These are phyloP conservation scores for Lepraria neglecta DNA, from an alignment of 495 filamentous ascomycete species.

Conservation along the genomic window DNA sequence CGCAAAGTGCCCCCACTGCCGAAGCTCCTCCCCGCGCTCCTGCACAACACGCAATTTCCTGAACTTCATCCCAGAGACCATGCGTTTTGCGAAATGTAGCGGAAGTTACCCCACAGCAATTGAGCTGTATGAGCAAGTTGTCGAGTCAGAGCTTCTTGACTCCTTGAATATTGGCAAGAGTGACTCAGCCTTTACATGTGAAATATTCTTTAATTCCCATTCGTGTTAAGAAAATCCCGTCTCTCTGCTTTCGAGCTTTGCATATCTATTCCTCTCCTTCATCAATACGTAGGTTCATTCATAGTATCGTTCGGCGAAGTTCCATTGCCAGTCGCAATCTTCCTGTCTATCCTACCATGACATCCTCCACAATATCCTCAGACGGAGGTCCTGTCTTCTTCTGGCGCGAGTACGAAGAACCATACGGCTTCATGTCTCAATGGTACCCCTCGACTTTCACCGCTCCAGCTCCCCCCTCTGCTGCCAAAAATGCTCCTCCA, in stretches of 20 bases:
- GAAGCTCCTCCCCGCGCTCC: no score
- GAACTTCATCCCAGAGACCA: no score
- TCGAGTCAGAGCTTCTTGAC: no score
- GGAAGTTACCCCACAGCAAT: no score
- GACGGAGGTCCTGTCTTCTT: slow-evolving; percentile 32
- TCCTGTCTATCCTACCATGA: background rate
- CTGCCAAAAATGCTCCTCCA: background rate
- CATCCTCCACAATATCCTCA: slow-evolving; percentile 11
- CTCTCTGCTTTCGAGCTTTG: background rate
- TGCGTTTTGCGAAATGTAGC: no score
- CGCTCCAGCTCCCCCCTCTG: slow-evolving; percentile 17
- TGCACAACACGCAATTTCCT: no score
- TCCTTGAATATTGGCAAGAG: no score
- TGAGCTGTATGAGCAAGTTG: no score
- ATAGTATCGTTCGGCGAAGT: background rate
- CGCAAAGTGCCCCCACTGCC: no score
- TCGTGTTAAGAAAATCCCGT: no score
- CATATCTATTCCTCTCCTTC: background rate
- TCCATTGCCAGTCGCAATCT: background rate
- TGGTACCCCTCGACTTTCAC: slow-evolving; percentile 35
- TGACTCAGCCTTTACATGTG: no score
- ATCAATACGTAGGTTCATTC: background rate
- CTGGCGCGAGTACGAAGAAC: slow-evolving; percentile 31
- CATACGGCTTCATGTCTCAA: slow-evolving; percentile 36
- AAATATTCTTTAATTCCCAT: no score